A percentile compares a stretch with the other conserved stretches of the same genome.
phyloP scores from a whole-genome alignment of 257 asterid genomes.

The Solanum pennellii region DNA sequence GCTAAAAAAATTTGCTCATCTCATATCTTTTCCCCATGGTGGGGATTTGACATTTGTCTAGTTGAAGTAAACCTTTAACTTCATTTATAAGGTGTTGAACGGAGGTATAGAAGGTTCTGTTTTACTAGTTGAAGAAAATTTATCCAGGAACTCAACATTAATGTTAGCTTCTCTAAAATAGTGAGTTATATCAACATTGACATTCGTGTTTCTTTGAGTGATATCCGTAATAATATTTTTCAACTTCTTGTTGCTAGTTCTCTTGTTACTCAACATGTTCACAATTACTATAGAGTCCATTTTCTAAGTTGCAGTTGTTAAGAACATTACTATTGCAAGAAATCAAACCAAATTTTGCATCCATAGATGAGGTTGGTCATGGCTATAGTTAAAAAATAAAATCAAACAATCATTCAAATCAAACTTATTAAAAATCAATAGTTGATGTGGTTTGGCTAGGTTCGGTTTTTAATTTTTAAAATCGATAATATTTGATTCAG shows the following conservation, averaged over 20 bases:
- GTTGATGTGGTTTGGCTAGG: too few species aligned
- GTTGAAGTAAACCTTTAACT: not conserved
- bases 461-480: too few species aligned
- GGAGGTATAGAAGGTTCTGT: not conserved
- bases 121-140: not conserved
- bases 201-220: not conserved
- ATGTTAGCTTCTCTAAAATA: not conserved
- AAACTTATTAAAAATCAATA: too few species aligned
- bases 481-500: too few species aligned
- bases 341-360: not conserved
- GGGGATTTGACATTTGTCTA: not conserved
- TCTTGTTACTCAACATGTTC: not conserved
- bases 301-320: not conserved
- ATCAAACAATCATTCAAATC: too few species aligned
- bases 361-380: not conserved
- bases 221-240: not conserved
- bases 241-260: not conserved
- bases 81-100: not conserved
- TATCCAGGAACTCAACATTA: not conserved
- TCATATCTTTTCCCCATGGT: not conserved
- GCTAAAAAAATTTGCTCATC: not conserved
- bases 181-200: not conserved
- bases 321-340: not conserved
- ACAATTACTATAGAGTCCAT: not conserved
- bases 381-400: too few species aligned